Percentiles rank a stretch among this genome's conserved stretches.
phyloP scores from a whole-genome alignment of 2,329 filamentous ascomycete species.

The Fusarium sp. region DNA sequence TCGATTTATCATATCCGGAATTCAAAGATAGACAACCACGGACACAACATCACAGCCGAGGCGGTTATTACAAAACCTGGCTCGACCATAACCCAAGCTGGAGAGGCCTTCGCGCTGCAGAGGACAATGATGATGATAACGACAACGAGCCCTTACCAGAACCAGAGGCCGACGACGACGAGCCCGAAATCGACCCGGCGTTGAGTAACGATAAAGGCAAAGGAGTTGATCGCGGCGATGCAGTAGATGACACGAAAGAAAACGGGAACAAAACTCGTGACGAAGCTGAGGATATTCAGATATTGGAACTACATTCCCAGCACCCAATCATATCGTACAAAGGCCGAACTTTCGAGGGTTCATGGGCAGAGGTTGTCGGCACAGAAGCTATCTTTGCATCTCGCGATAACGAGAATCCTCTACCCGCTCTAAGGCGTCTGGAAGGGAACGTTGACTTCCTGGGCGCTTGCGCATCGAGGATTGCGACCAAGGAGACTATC shows the following conservation, averaged over 20 bases:
- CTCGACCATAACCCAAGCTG: conserved; percentile 49
- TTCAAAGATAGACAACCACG: conserved; percentile 62
- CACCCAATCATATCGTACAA: conserved; percentile 85
- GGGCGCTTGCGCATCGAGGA: conserved; percentile 75
- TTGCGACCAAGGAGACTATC: conserved; percentile 74
- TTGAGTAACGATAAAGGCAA: conserved; percentile 42
- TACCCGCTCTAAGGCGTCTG: conserved; percentile 64
- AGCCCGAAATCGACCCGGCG: conserved; percentile 43
- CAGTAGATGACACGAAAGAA: conserved; percentile 24
- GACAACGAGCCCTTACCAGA: conserved; percentile 52
- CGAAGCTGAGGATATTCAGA: conserved; percentile 69
- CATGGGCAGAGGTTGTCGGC: conserved; percentile 86
- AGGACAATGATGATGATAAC: conserved; percentile 49
- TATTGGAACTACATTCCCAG: conserved; percentile 82
- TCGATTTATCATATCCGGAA: conserved; percentile 72
- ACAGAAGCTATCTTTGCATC: conserved; percentile 81
- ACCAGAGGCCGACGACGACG: conserved; percentile 52
- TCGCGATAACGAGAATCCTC: conserved; percentile 62
- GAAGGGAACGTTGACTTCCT: conserved; percentile 75
- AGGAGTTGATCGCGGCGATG: conserved; percentile 22
- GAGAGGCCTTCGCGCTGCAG: conserved; percentile 23
- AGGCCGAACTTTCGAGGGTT: conserved; percentile 80
- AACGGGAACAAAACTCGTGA: conserved; percentile 34
- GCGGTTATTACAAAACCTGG: conserved; percentile 62
- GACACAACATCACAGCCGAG: conserved; percentile 55